phyloP scores from a whole-genome alignment of 2,329 filamentous ascomycete species.

The Aspergillus amoenus region DNA sequence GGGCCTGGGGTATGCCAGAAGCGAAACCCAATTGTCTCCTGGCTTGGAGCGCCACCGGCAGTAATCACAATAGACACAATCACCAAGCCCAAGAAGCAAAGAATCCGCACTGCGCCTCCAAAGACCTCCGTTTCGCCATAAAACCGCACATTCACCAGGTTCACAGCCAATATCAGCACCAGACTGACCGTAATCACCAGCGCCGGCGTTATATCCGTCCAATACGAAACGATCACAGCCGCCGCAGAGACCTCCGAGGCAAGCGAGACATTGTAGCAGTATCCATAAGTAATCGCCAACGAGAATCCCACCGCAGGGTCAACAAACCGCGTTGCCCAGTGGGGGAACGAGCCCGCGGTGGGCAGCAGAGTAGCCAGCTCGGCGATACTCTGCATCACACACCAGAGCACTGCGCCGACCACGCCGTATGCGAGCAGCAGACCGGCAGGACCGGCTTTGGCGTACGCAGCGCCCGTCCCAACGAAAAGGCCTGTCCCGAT shows the following conservation, averaged over 20 bases:
- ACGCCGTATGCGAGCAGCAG: neutral
- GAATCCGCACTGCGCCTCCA: neutral
- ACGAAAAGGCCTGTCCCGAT: neutral
- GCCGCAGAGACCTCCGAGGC: neutral
- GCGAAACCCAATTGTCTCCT: neutral
- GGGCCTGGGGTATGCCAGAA: neutral
- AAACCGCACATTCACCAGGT: neutral
- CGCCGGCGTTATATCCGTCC: neutral
- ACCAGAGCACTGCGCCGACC: neutral
- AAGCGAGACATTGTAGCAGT: neutral
- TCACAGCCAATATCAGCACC: neutral
- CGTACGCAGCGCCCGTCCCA: neutral
- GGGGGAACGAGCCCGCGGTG: constrained; percentile 61
- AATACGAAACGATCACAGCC: neutral
- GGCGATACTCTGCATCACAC: neutral
- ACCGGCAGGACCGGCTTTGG: neutral
- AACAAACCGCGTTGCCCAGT: neutral
- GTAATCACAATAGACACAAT: neutral
- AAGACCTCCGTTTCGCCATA: neutral
- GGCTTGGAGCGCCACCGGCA: neutral
- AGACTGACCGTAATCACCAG: neutral
- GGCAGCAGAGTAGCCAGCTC: neutral
- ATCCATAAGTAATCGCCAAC: neutral
- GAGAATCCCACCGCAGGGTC: neutral
- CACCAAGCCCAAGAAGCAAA: neutral